Conservation (phyloP, 768 basidiomycete genomes). For the Tremella mesenterica region DNA sequence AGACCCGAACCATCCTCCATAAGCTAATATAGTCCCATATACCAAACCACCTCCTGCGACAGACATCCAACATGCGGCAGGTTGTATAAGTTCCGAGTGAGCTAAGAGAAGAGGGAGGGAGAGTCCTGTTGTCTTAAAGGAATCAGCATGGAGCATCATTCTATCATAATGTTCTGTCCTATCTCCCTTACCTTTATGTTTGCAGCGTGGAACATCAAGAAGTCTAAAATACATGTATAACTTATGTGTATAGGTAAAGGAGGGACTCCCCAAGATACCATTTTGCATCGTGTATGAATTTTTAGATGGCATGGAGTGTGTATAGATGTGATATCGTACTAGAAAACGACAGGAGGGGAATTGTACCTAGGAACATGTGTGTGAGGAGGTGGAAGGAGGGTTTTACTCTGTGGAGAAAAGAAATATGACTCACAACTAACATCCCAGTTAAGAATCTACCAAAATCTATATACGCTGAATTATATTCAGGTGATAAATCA, state of each 20-base stretch:
- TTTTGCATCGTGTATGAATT: no score
- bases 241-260: no score
- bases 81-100: constrained; percentile 77
- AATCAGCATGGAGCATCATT: background rate
- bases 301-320: no score
- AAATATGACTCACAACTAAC: constrained; percentile 56
- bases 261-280: no score
- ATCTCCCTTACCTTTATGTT: no score
- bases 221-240: no score
- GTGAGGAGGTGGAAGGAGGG: background rate
- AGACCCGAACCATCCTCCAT: constrained; percentile 46
- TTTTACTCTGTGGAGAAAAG: constrained; percentile 2
- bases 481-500: constrained; percentile 73
- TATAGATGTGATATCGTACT: no score
- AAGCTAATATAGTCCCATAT: constrained; percentile 82
- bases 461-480: constrained; percentile 58
- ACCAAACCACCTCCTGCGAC: constrained; percentile 88
- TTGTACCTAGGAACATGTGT: no score
- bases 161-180: no score
- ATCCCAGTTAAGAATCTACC: constrained; percentile 88
- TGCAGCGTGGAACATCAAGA: no score
- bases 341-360: no score
- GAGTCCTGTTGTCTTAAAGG: constrained; percentile 58
- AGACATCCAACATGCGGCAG: constrained; percentile 84
- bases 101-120: constrained; percentile 84